Percentiles rank a stretch among this genome's conserved stretches.
These are phyloP conservation scores for Phytopythium montanum DNA, from an alignment of 352 stramenopile species.

Conservation along the genomic window DNA sequence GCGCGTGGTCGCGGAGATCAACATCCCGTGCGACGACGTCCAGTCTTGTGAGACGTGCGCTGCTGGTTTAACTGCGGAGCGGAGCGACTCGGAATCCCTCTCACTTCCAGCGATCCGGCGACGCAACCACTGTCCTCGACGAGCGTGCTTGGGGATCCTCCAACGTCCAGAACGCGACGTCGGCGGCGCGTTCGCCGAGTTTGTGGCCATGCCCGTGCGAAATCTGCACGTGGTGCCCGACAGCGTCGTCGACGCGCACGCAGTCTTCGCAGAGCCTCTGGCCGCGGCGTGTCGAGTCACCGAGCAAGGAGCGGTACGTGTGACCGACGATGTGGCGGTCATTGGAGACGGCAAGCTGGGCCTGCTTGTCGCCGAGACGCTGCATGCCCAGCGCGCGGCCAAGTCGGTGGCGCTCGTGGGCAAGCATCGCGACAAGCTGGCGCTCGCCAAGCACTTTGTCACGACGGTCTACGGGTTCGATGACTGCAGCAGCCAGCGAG, in stretches of 20 bases:
- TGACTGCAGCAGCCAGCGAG: constrained; percentile 1
- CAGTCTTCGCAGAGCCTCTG: constrained; percentile 84
- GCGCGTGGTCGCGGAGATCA: constrained; percentile 91
- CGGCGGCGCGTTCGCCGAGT: constrained; percentile 83
- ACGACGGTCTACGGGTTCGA: constrained; percentile 23
- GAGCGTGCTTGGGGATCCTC: constrained; percentile 82
- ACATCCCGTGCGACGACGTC: constrained; percentile 66
- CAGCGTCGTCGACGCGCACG: constrained; percentile 55
- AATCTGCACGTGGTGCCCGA: constrained; percentile 86
- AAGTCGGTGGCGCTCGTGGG: constrained; percentile 49
- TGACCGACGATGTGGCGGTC: constrained; percentile 63
- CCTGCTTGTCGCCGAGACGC: constrained; percentile 80
- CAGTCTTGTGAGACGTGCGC: constrained; percentile 8
- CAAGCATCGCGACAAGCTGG: constrained; percentile 55
- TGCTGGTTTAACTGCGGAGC: constrained; percentile 41
- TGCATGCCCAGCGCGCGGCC: constrained; percentile 32
- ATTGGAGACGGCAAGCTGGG: constrained; percentile 89
- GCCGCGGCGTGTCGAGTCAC: constrained; percentile 83
- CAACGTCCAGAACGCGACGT: constrained; percentile 20
- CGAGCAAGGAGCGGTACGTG: constrained; percentile 70
- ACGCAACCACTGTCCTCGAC: constrained; percentile 86
- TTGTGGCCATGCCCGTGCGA: constrained; percentile 64
- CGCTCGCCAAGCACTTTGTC: constrained; percentile 44
- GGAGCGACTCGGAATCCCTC: constrained; percentile 12
- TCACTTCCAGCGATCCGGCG: constrained; percentile 32